Evolutionary conservation across 305 asterid genomes (phyloP).

Genomic region (Fraxinus nigra): DNA sequence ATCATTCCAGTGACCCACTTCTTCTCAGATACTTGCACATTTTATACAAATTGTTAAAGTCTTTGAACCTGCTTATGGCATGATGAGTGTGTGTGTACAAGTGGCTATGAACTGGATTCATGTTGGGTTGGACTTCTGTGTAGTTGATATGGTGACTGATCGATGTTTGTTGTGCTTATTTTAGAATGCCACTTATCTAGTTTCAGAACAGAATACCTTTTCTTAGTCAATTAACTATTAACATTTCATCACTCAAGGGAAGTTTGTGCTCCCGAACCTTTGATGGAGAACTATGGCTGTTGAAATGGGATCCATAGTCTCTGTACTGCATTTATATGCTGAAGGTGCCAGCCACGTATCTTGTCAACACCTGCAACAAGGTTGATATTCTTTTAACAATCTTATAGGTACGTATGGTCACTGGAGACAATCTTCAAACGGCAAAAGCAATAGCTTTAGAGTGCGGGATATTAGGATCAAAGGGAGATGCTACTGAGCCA

Average conservation of each 20-base stretch:
- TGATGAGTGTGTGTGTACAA: not conserved
- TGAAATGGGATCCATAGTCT: not conserved
- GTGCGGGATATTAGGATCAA: conserved; percentile 81
- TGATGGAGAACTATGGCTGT: not conserved
- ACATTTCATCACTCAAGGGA: not conserved
- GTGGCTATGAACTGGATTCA: not conserved
- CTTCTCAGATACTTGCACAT: not conserved
- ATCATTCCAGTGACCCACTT: not conserved
- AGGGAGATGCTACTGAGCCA: conserved; percentile 75
- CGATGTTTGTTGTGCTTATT: not conserved
- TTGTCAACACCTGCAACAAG: not conserved
- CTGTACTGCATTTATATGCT: not conserved
- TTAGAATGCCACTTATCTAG: not conserved
- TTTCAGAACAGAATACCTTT: not conserved
- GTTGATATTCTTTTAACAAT: conserved; percentile 13
- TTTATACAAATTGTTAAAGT: not conserved
- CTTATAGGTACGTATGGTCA: conserved; percentile 89
- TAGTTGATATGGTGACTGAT: not conserved
- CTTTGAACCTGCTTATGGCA: not conserved
- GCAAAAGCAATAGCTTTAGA: conserved; percentile 93
- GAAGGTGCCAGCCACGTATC: not conserved
- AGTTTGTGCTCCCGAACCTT: conserved; percentile 6
- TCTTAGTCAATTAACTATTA: not conserved
- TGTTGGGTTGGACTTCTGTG: not conserved
- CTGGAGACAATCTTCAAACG: conserved; percentile 92